A percentile compares a stretch with the other conserved stretches of the same genome.
These are phyloP conservation scores for Backusella tarrabulga DNA, from an alignment of 192 early-diverging fungal species.

Conservation along the genomic window DNA sequence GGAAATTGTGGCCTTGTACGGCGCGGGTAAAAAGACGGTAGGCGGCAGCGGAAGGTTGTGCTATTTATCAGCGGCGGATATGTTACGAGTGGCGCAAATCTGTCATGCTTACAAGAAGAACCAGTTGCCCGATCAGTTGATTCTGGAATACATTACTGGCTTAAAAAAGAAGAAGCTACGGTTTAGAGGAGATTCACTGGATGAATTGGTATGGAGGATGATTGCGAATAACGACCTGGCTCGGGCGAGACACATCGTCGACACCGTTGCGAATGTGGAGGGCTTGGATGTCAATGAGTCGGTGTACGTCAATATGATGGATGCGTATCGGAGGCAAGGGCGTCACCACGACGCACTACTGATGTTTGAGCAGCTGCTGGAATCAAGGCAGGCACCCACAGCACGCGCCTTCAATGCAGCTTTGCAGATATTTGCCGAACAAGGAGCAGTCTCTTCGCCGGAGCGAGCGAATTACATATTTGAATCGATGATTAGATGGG, in stretches of 20 bases:
- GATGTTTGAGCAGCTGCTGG: constrained; percentile 24
- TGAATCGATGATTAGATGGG: constrained; percentile 24
- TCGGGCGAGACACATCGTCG: background rate
- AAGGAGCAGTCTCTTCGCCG: background rate
- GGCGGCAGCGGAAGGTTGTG: background rate
- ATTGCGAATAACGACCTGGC: constrained; percentile 5
- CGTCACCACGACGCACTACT: constrained; percentile 4
- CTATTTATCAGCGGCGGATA: background rate
- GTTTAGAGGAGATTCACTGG: constrained; percentile 15
- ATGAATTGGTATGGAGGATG: constrained; percentile 28
- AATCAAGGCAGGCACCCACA: background rate
- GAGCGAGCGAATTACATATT: constrained; percentile 21
- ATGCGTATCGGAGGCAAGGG: constrained; percentile 4
- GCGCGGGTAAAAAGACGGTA: background rate
- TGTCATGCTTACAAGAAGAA: background rate
- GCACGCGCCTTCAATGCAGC: constrained; percentile 25
- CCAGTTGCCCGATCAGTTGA: background rate
- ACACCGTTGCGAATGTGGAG: background rate
- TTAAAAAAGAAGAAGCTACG: background rate
- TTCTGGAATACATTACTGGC: background rate
- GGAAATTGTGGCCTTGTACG: constrained; percentile 8
- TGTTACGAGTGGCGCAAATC: constrained; percentile 8
- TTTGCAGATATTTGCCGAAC: constrained; percentile 29
- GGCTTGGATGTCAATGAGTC: background rate
- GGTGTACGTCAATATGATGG: constrained; percentile 27